Evolutionary conservation across 306 rosid species (phyloP).

Genomic region (Dicorynia guianensis): DNA sequence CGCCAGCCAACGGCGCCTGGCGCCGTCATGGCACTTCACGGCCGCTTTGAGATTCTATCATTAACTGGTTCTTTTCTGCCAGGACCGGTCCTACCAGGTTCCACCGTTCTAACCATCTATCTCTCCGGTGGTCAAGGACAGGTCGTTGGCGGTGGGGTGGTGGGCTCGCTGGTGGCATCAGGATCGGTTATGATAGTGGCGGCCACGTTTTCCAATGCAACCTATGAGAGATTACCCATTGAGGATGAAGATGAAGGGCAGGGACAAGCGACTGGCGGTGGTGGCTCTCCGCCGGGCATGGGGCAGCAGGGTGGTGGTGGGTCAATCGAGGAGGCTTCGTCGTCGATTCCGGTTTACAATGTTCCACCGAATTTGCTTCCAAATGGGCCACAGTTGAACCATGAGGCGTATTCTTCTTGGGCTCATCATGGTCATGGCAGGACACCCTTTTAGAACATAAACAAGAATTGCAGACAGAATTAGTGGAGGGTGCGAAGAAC

Average conservation of each 20-base stretch:
- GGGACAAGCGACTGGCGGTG: constrained; percentile 42
- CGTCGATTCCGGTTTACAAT: constrained; percentile 54
- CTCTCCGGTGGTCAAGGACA: constrained; percentile 84
- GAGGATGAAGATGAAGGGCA: constrained; percentile 69
- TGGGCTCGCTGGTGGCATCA: constrained; percentile 72
- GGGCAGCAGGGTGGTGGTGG: constrained; percentile 38
- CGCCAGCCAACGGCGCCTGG: constrained; percentile 69
- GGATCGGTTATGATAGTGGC: constrained; percentile 86
- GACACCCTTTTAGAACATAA: constrained; percentile 50
- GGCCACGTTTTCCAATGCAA: constrained; percentile 80
- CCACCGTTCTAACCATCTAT: constrained; percentile 77
- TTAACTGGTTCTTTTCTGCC: constrained; percentile 75
- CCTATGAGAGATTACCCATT: constrained; percentile 77
- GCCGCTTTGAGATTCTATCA: constrained; percentile 80
- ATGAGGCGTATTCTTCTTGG: constrained; percentile 76
- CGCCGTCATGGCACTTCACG: constrained; percentile 71
- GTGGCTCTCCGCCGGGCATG: constrained; percentile 43
- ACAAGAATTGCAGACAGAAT: constrained; percentile 29
- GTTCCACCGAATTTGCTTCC: constrained; percentile 55
- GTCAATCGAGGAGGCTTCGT: constrained; percentile 45
- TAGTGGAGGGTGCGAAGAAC: background rate
- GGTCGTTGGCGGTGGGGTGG: constrained; percentile 78
- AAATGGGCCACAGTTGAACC: constrained; percentile 70
- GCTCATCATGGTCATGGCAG: constrained; percentile 62
- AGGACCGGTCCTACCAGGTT: constrained; percentile 68